These are phyloP conservation scores for Penicillium griseofulvum DNA, from an alignment of 2,329 filamentous ascomycete genomes.

Conservation along the genomic window DNA sequence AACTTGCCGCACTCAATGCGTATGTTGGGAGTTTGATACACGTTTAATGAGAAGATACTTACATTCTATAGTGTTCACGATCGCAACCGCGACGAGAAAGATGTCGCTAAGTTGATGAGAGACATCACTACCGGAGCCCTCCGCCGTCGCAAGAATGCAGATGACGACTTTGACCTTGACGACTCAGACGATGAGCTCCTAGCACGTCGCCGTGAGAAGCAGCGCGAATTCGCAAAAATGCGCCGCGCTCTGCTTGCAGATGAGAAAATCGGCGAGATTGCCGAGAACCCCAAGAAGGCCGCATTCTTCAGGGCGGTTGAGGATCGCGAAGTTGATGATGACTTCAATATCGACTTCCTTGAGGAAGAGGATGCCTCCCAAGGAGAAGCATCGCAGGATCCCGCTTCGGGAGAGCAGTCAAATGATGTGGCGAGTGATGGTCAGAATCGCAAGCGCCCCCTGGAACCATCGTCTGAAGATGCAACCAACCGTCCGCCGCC, in stretches of 20 bases:
- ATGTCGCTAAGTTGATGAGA: conserved; percentile 85
- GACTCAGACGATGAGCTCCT: conserved; percentile 82
- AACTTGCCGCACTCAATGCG: conserved; percentile 84
- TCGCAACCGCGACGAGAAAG: conserved; percentile 76
- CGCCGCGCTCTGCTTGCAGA: conserved; percentile 83
- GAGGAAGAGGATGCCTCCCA: conserved; percentile 49
- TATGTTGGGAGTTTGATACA: conserved; percentile 53
- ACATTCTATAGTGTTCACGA: conserved; percentile 65
- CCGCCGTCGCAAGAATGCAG: conserved; percentile 70
- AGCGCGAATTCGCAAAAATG: conserved; percentile 86
- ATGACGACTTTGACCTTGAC: conserved; percentile 77
- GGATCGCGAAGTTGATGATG: conserved; percentile 67
- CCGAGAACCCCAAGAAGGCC: conserved; percentile 80
- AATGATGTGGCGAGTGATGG: conserved; percentile 18
- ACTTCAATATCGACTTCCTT: conserved; percentile 75
- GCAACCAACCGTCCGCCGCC: conserved; percentile 55
- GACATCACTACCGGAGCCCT: conserved; percentile 88
- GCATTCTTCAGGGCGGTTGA: conserved; percentile 91
- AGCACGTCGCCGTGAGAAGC: conserved; percentile 75
- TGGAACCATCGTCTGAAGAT: conserved; percentile 42
- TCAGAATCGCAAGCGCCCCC: conserved; percentile 43
- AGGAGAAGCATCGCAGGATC: conserved; percentile 29
- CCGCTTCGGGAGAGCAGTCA: conserved; percentile 18
- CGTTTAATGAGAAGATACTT: conserved; percentile 15
- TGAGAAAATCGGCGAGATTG: conserved; percentile 86